Conservation (phyloP, 2,329 filamentous ascomycete genomes). For the Pseudogymnoascus sp. region DNA sequence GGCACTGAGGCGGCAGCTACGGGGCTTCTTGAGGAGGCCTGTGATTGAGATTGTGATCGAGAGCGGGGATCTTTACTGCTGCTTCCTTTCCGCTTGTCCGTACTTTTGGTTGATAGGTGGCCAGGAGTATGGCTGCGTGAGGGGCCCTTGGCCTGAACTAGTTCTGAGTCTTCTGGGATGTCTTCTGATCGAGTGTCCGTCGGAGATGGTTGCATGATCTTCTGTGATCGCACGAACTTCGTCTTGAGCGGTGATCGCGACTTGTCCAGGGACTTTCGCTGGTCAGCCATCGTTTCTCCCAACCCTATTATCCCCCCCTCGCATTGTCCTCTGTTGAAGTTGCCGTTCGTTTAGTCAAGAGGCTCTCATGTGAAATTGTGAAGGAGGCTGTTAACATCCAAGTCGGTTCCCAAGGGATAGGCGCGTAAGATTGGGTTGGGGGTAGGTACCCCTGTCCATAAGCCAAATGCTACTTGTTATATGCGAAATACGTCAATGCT, state of each 20-base stretch:
- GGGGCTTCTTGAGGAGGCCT: conserved; percentile 17
- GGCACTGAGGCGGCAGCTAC: not conserved
- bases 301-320: conserved; percentile 1
- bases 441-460: conserved; percentile 4
- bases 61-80: conserved; percentile 25
- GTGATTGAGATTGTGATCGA: conserved; percentile 29
- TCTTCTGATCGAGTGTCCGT: conserved; percentile 30
- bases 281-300: conserved; percentile 27
- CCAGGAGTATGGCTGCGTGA: conserved; percentile 55
- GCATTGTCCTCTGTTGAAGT: conserved; percentile 17
- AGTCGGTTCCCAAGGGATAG: conserved; percentile 1
- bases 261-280: conserved; percentile 25
- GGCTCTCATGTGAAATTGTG: not conserved
- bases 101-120: conserved; percentile 52
- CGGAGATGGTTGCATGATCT: conserved; percentile 38
- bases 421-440: conserved; percentile 6
- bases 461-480: not conserved
- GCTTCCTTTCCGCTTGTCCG: conserved; percentile 26
- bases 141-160: conserved; percentile 30
- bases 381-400: conserved; percentile 3
- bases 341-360: not conserved
- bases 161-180: conserved; percentile 32
- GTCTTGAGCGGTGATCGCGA: conserved; percentile 31
- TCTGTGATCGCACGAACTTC: conserved; percentile 47
- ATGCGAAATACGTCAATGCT: conserved; percentile 16